Conservation (phyloP, 148 eudicot genomes). For the Simmondsia chinensis region DNA sequence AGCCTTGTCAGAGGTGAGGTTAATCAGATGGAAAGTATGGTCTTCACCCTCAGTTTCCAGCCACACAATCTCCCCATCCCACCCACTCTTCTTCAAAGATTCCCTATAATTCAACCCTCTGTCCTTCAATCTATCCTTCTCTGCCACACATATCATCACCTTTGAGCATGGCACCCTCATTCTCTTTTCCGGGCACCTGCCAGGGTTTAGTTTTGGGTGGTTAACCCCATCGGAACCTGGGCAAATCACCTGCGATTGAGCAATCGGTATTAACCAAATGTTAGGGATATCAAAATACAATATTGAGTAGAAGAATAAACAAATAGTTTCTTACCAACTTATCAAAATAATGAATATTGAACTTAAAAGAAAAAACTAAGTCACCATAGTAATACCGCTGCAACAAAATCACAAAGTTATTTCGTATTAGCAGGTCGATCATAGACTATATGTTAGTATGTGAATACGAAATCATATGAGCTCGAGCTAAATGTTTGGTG, state of each 20-base stretch:
- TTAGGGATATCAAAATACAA: too few relatives aligned
- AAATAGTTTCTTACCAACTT: too few relatives aligned
- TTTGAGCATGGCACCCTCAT: constrained; percentile 6
- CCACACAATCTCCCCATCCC: constrained; percentile 17
- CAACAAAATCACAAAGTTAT: too few relatives aligned
- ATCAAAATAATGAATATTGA: too few relatives aligned
- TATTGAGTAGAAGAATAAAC: too few relatives aligned
- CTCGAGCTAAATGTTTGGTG: too few relatives aligned
- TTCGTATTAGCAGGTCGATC: too few relatives aligned
- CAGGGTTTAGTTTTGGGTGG: constrained; percentile 22
- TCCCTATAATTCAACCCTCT: constrained; percentile 18
- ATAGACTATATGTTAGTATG: too few relatives aligned
- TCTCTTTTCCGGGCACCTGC: constrained; percentile 4
- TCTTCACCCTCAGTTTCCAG: constrained; percentile 15
- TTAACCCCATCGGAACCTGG: constrained; percentile 6
- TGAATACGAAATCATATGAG: too few relatives aligned
- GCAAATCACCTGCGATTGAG: background rate
- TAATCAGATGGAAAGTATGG: constrained; percentile 17
- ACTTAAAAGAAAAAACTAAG: too few relatives aligned
- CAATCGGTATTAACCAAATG: too few relatives aligned
- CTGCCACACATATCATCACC: constrained; percentile 16
- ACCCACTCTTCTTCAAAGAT: constrained; percentile 14
- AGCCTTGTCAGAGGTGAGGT: constrained; percentile 10
- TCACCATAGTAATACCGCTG: too few relatives aligned
- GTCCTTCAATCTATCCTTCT: constrained; percentile 11